Conservation (phyloP, 306 rosid genomes). For the Styphnolobium japonicum region DNA sequence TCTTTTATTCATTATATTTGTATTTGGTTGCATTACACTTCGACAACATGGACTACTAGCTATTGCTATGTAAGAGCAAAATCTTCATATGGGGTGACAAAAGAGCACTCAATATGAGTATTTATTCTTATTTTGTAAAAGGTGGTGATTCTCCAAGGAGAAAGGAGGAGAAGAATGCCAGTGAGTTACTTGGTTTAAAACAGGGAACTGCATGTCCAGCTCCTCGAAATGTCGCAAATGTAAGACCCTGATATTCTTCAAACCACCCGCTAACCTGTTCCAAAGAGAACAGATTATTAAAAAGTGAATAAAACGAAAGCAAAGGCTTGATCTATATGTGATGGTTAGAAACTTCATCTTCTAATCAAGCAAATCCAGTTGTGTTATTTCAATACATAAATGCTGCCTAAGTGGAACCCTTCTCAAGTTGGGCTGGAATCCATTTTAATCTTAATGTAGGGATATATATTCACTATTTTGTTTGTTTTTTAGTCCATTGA, state of each 20-base stretch:
- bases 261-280: slow-evolving; percentile 86
- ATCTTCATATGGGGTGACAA: slow-evolving; percentile 27
- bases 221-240: slow-evolving; percentile 87
- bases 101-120: slow-evolving; percentile 17
- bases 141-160: slow-evolving; percentile 65
- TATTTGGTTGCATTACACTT: background rate
- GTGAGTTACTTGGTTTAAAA: slow-evolving; percentile 81
- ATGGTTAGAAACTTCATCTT: background rate
- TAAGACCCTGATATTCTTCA: slow-evolving; percentile 80
- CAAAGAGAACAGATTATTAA: background rate
- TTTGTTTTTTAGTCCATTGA: background rate
- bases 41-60: slow-evolving; percentile 20
- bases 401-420: background rate
- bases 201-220: slow-evolving; percentile 94
- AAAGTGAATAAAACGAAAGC: background rate
- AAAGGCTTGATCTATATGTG: background rate
- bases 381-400: background rate
- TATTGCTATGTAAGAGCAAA: slow-evolving; percentile 32
- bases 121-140: slow-evolving; percentile 35
- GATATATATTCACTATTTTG: background rate
- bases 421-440: background rate
- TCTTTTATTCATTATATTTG: slow-evolving; percentile 24
- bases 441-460: background rate
- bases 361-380: background rate
- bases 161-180: slow-evolving; percentile 76